Evolutionary conservation across 2,329 filamentous ascomycete genomes (phyloP).

Genomic region (Cryphonectria nitschkei): DNA sequence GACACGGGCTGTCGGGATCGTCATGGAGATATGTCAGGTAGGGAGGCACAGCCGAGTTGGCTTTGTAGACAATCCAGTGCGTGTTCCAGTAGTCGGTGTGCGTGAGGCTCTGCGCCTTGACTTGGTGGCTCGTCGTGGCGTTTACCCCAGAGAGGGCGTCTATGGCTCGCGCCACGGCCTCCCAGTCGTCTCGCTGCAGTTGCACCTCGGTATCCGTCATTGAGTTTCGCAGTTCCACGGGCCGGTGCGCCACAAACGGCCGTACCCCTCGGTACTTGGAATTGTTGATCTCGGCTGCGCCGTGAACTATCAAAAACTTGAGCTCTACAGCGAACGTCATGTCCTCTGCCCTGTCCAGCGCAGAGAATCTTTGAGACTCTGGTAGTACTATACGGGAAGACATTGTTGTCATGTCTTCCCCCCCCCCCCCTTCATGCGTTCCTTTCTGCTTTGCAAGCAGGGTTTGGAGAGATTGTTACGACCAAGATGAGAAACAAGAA

Average conservation of each 20-base stretch:
- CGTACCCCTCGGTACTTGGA: slow-evolving; percentile 7
- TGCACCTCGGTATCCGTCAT: slow-evolving; percentile 26
- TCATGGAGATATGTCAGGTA: slow-evolving; percentile 33
- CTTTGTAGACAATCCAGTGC: slow-evolving; percentile 46
- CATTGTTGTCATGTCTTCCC: neutral
- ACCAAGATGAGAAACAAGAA: no score
- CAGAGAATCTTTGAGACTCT: neutral
- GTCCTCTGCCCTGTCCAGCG: slow-evolving; percentile 18
- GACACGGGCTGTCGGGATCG: slow-evolving; percentile 15
- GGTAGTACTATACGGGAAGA: neutral
- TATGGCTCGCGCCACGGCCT: slow-evolving; percentile 18
- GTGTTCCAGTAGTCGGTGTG: slow-evolving; percentile 42
- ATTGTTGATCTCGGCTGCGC: neutral
- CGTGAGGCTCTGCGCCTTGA: slow-evolving; percentile 30
- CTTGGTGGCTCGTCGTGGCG: slow-evolving; percentile 37
- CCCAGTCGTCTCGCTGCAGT: slow-evolving; percentile 20
- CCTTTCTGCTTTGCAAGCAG: no score
- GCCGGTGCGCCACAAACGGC: slow-evolving; percentile 25
- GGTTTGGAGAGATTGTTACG: no score
- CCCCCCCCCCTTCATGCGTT: no score
- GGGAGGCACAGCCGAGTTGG: slow-evolving; percentile 43
- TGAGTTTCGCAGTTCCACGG: slow-evolving; percentile 14
- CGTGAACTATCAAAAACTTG: slow-evolving; percentile 22
- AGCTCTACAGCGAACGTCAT: slow-evolving; percentile 28
- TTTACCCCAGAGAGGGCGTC: slow-evolving; percentile 28